Conservation (phyloP, 768 basidiomycete genomes). For the Boletus eberwhitei region DNA sequence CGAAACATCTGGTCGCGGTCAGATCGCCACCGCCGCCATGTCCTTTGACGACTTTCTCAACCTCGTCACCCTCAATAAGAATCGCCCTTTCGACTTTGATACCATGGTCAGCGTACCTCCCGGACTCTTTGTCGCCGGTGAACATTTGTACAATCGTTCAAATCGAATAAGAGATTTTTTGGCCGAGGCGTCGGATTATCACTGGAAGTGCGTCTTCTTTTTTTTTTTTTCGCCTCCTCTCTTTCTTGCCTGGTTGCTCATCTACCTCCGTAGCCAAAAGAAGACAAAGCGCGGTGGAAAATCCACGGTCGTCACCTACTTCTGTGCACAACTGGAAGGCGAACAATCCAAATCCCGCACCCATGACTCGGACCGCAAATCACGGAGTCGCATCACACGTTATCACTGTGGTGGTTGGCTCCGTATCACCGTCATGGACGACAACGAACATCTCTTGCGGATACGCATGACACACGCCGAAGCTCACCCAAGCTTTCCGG, state of each 20-base stretch:
- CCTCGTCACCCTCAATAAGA: constrained; percentile 33
- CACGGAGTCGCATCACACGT: constrained; percentile 33
- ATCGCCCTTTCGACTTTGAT: constrained; percentile 32
- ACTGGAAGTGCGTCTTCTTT: constrained; percentile 31
- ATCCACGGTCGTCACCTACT: constrained; percentile 35
- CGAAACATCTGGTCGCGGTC: constrained; percentile 29
- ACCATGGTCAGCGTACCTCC: constrained; percentile 34
- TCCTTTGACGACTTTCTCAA: constrained; percentile 32
- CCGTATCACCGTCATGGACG: constrained; percentile 36
- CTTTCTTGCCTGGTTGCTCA: background rate
- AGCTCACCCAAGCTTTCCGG: constrained; percentile 32
- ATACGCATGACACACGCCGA: constrained; percentile 37
- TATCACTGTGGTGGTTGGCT: constrained; percentile 35
- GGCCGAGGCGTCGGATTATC: constrained; percentile 34
- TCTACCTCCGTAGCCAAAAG: constrained; percentile 23
- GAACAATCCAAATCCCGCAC: constrained; percentile 35
- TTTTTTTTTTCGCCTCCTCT: no score
- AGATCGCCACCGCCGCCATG: constrained; percentile 36
- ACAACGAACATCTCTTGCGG: constrained; percentile 33
- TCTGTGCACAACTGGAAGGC: constrained; percentile 34
- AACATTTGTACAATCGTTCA: constrained; percentile 35
- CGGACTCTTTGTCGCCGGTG: constrained; percentile 31
- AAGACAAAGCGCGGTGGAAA: constrained; percentile 35
- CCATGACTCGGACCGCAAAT: constrained; percentile 33
- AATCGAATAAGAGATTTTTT: constrained; percentile 34